phyloP scores from a whole-genome alignment of 2,329 filamentous ascomycete genomes.

The Sporothrix euskadiensis region DNA sequence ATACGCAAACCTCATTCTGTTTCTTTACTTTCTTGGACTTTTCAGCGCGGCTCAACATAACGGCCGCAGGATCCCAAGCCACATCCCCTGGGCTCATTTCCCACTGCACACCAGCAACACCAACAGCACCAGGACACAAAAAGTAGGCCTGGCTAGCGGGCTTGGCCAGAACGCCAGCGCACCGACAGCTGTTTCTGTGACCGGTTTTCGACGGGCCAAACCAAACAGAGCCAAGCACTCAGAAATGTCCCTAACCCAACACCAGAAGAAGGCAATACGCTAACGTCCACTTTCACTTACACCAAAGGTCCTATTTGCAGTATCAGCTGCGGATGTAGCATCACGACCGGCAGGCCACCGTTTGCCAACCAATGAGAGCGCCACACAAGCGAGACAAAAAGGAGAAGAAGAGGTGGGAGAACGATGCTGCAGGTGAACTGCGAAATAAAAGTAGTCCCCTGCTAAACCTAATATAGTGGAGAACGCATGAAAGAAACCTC shows the following conservation, averaged over 20 bases:
- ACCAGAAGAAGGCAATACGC: background rate
- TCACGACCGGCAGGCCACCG: background rate
- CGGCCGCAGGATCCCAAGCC: conserved; percentile 13
- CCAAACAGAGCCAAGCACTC: background rate
- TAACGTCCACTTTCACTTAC: background rate
- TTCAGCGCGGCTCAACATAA: conserved; percentile 1
- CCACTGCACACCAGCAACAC: background rate
- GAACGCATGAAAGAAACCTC: conserved; percentile 12
- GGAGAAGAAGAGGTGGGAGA: background rate
- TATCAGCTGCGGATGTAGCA: background rate
- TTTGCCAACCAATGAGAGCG: conserved; percentile 18
- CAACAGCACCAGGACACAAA: background rate
- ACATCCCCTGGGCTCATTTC: conserved; percentile 23
- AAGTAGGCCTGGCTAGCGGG: conserved; percentile 1
- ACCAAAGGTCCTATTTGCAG: background rate
- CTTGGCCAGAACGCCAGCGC: conserved; percentile 17
- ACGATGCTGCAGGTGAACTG: background rate
- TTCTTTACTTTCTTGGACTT: background rate
- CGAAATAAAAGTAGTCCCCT: background rate
- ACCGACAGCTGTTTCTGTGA: background rate
- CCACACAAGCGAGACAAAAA: conserved; percentile 9
- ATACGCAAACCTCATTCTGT: background rate
- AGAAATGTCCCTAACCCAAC: background rate
- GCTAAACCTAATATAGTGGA: conserved; percentile 29
- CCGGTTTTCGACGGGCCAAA: background rate